Conservation (phyloP, 2,329 filamentous ascomycete species). For the Talaromyces sp. region DNA sequence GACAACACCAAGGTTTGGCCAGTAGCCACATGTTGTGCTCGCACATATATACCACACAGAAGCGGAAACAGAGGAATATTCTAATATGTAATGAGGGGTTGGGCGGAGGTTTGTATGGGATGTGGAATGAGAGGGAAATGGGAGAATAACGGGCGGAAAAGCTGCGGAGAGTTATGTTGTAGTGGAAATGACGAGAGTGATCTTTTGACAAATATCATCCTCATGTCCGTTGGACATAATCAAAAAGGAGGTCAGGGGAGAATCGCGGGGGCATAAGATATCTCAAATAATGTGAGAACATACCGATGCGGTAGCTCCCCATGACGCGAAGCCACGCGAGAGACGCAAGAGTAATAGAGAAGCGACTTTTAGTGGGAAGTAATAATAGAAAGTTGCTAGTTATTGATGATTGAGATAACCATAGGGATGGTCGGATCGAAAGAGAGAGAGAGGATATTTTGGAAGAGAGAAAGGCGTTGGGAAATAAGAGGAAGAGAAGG, state of each 20-base stretch:
- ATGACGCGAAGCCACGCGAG: conserved; percentile 18
- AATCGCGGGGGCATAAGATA: background rate
- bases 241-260: too few relatives aligned
- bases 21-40: too few relatives aligned
- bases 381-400: background rate
- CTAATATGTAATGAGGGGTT: background rate
- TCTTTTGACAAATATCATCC: too few relatives aligned
- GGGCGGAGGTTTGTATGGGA: background rate
- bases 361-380: background rate
- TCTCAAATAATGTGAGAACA: conserved; percentile 14
- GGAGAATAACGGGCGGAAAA: too few relatives aligned
- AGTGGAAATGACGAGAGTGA: too few relatives aligned
- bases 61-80: too few relatives aligned
- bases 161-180: too few relatives aligned
- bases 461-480: background rate
- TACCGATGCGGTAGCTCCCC: conserved; percentile 28
- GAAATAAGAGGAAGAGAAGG: background rate
- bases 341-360: background rate
- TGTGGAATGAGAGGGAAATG: too few relatives aligned
- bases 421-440: background rate
- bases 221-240: too few relatives aligned
- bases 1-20: too few relatives aligned
- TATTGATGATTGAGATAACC: background rate
- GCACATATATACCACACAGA: too few relatives aligned
- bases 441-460: background rate